A percentile compares a stretch with the other conserved stretches of the same genome.
Conservation (phyloP, 352 stramenopile genomes). For the Phytophthora sp. region DNA sequence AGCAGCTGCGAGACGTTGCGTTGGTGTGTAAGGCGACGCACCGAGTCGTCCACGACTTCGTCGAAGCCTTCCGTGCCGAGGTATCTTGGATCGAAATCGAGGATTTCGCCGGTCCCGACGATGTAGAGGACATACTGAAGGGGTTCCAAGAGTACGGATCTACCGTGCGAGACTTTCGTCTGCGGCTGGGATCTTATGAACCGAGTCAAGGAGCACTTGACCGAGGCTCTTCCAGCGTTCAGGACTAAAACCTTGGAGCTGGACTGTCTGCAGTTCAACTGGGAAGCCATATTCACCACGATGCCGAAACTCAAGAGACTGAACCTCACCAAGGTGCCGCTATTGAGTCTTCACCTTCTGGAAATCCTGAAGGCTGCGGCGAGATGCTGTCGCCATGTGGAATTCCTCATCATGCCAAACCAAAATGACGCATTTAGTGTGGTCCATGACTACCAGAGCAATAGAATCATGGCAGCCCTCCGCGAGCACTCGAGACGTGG, state of each 20-base stretch:
- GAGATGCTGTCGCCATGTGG: neutral
- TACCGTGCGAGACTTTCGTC: neutral
- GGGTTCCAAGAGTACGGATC: neutral
- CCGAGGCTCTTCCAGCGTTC: neutral
- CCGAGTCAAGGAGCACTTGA: too few species aligned
- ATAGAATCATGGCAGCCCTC: neutral
- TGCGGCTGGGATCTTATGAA: neutral
- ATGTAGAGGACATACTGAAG: too few species aligned
- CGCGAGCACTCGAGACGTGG: neutral
- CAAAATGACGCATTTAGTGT: neutral
- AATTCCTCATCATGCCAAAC: neutral
- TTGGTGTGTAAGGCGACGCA: constrained; percentile 5
- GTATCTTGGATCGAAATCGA: too few species aligned
- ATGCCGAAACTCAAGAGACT: neutral
- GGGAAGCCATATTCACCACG: neutral
- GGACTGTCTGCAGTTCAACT: neutral
- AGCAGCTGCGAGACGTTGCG: neutral
- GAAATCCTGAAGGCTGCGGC: constrained; percentile 1
- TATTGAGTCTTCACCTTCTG: neutral
- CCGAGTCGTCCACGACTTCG: too few species aligned
- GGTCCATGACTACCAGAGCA: neutral
- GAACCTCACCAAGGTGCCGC: neutral
- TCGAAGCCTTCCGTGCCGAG: too few species aligned
- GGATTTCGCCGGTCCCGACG: too few species aligned
- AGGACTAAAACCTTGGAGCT: too few species aligned